Evolutionary conservation across 306 rosid genomes (phyloP), one percentile per base, ranked within the genome.

Genomic region (Castanospermum australe): DNA sequence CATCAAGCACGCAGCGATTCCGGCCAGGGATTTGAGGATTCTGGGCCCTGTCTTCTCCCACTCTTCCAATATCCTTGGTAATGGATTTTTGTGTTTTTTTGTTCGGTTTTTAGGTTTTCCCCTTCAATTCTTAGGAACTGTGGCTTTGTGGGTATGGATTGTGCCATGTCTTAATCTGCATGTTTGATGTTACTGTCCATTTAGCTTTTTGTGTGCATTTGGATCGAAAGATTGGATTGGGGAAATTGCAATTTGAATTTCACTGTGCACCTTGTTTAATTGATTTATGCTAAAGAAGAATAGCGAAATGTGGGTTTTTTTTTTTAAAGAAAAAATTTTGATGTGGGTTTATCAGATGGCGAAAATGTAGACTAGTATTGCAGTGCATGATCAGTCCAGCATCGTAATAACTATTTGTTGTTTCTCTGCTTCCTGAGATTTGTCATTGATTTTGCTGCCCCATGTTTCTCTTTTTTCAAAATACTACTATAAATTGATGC

Each of bases 1-100:
- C 28, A 86, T 95, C 76, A 92, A 86, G 17, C 92, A 87, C 22
- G 96, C 97, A 20, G 87, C 80, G 39, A 90, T 95, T 83, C 99
- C 99, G 6, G 86, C 96, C 5, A 83, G 98, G 52, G 99, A 95
- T 84, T 81, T 95, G 83, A 87, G 99, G 71, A 89, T 93, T 50
- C 84, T 95, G 18, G 99, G 99, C 66, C 99, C 99, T 35, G 84
- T 95, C 54, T 95, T 95, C 93, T 95, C 98, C 12, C 94, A 95
- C 36, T 91, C 99, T 62, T 95, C 97, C 24, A 95, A 85, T 74
- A 95, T 95, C 51, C 99, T 95, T 22, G 99, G 99, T 95, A 91
- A 72, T 76, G 35, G 25, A 75, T 57, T 50, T 32, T 30, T 9
- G 38, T 8, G 15, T 17, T 3, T 36, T 73, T 42, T 25, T 22